Base-by-base conservation (phyloP, 352 stramenopile genomes). In the Phytophthora podocarpi region DNA sequence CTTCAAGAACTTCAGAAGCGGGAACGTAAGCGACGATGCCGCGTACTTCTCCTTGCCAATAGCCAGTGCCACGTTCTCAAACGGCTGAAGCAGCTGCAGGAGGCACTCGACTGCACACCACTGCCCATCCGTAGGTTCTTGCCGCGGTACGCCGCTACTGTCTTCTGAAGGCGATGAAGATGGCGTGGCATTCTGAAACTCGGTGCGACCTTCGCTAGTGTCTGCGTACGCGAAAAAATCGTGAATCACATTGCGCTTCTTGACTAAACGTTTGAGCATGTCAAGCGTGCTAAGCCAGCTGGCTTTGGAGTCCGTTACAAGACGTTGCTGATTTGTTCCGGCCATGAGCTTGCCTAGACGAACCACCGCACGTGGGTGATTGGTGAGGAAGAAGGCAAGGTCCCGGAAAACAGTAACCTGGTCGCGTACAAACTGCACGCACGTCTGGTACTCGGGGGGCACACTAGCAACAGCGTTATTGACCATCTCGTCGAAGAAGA, bases 281-380 rank as follows among this genome's bases (percentile, higher is more conserved):
- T 78, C 74, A n/a, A 82, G 51, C 0, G 74, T 78, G 36, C 64
- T 80, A 26, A 80, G 56, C 74, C 74, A 82, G 26, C 71, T 78
- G 41, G 50, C 59, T 49, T 80, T 82, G 5, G 56, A 64, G 39
- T 82, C 74, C 4, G 69, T 72, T 13, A 82, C 68, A 35, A 80
- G 64, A 5, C 68, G 67, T 23, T 78, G 55, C 27, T 75, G 73
- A 18, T 63, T 75, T 8, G 67, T 70, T 3, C 70, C 53, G 6
- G 68, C 57, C 40, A 59, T 69, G 15, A 82, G 68, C 49, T 82
- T 82, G 53, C 58, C 49, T 20, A 82, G 58, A 30, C 74, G 73
- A 1, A 76, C 49, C 18, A 74, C 70, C 3, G 74, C 74, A 9
- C 71, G 74, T 21, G 74, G 74, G 30, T 82, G 74, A 40, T 78